Evolutionary conservation across 225 moss, liverwort and hornwort genomes (phyloP).

Genomic region (Takakia lepidozioides): DNA sequence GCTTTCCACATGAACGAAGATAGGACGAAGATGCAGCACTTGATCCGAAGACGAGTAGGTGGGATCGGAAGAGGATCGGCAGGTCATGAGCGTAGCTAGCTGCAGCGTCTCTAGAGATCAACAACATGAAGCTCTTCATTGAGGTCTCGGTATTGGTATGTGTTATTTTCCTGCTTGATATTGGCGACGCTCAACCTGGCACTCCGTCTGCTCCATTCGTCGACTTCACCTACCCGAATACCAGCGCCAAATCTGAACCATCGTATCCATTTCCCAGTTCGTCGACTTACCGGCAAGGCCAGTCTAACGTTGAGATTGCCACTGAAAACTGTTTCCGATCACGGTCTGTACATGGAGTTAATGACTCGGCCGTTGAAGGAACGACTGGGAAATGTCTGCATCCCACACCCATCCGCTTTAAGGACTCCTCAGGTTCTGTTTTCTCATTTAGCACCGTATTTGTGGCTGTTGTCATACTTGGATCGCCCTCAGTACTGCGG

Average conservation of each 20-base stretch:
- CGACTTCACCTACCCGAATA: background rate
- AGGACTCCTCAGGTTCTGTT: background rate
- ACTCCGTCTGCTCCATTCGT: background rate
- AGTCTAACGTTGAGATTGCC: background rate
- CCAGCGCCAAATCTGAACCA: background rate
- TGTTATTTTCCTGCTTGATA: background rate
- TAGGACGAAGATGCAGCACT: too few relatives aligned
- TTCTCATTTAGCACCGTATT: constrained; percentile 6
- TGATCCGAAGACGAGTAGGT: background rate
- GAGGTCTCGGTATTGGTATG: background rate
- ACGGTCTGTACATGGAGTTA: background rate
- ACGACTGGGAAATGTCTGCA: background rate
- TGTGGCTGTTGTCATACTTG: background rate
- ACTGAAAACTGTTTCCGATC: background rate
- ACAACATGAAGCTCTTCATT: background rate
- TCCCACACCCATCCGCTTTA: background rate
- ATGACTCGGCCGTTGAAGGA: background rate
- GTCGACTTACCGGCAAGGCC: too few relatives aligned
- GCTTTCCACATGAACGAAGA: background rate
- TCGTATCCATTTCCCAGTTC: too few relatives aligned
- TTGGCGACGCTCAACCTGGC: background rate
- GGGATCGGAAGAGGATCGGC: background rate
- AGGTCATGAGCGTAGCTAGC: background rate
- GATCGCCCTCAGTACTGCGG: background rate
- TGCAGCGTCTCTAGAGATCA: background rate